Evolutionary conservation across 495 filamentous ascomycete species (phyloP).

Genomic region (Penicillium canariense): DNA sequence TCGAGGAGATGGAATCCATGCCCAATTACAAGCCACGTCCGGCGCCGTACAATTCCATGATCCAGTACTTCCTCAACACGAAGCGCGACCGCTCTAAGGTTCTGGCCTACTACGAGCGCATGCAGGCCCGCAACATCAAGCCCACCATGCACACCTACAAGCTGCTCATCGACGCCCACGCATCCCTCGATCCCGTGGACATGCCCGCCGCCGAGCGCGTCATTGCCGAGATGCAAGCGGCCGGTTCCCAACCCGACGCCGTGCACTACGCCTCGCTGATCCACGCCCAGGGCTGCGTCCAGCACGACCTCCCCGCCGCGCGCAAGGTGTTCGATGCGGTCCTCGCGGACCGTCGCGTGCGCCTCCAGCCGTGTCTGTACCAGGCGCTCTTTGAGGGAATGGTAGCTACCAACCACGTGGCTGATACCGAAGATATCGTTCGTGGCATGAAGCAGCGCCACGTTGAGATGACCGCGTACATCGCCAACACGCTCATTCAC

Average conservation of each 20-base stretch:
- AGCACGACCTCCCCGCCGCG: conserved; percentile 85
- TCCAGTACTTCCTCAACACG: conserved; percentile 97
- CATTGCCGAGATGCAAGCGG: conserved; percentile 70
- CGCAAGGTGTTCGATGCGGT: conserved; percentile 78
- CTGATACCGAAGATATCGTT: conserved; percentile 71
- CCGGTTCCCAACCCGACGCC: conserved; percentile 76
- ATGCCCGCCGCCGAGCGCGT: conserved; percentile 87
- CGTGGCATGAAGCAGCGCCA: conserved; percentile 65
- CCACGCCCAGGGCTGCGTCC: conserved; percentile 91
- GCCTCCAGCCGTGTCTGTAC: conserved; percentile 81
- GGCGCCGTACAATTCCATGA: conserved; percentile 97
- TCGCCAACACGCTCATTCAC: conserved; percentile 98
- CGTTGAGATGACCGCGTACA: conserved; percentile 92
- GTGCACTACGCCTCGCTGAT: conserved; percentile 95
- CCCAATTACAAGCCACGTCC: conserved; percentile 97
- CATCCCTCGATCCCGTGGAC: conserved; percentile 88
- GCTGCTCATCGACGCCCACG: conserved; percentile 92
- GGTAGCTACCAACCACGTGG: conserved; percentile 87
- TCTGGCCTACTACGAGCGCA: conserved; percentile 92
- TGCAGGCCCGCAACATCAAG: conserved; percentile 80
- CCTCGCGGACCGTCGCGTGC: conserved; percentile 60
- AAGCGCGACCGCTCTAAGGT: conserved; percentile 94
- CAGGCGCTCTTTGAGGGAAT: conserved; percentile 94
- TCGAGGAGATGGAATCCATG: conserved; percentile 99
- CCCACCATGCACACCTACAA: conserved; percentile 97